Percentiles rank a stretch among this genome's conserved stretches.
phyloP scores from a whole-genome alignment of 2,329 filamentous ascomycete species.

The Cladobotryum protrusum region DNA sequence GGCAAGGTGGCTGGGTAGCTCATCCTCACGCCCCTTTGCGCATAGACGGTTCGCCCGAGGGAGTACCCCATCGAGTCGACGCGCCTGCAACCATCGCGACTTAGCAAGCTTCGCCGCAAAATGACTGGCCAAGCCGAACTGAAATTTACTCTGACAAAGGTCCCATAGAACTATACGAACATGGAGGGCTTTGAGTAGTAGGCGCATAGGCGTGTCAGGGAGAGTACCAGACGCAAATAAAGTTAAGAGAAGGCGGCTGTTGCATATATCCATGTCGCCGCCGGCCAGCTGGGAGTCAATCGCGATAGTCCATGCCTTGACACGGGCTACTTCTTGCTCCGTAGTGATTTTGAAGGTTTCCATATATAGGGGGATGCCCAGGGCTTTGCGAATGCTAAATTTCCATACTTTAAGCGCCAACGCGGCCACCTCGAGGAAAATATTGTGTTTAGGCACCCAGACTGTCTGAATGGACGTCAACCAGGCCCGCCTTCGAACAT shows the following conservation, averaged over 20 bases:
- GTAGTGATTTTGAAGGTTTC: slow-evolving; percentile 72
- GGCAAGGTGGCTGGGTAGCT: slow-evolving; percentile 68
- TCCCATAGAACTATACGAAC: slow-evolving; percentile 86
- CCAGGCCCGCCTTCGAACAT: slow-evolving; percentile 84
- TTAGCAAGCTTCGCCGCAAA: slow-evolving; percentile 68
- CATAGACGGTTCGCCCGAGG: slow-evolving; percentile 27
- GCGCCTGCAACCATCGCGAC: slow-evolving; percentile 75
- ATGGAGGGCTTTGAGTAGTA: slow-evolving; percentile 91
- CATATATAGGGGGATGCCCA: slow-evolving; percentile 73
- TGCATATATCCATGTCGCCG: slow-evolving; percentile 83
- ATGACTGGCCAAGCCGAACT: slow-evolving; percentile 58
- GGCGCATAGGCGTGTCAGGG: slow-evolving; percentile 70
- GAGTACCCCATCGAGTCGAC: slow-evolving; percentile 51
- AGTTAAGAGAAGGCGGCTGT: slow-evolving; percentile 76
- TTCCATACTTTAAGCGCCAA: slow-evolving; percentile 75
- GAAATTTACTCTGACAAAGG: slow-evolving; percentile 57
- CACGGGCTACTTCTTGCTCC: slow-evolving; percentile 77
- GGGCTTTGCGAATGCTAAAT: slow-evolving; percentile 68
- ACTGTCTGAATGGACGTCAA: slow-evolving; percentile 88
- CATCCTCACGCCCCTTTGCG: slow-evolving; percentile 45
- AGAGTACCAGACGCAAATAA: slow-evolving; percentile 83
- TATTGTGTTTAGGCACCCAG: slow-evolving; percentile 82
- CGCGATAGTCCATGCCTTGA: slow-evolving; percentile 90
- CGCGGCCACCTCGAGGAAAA: slow-evolving; percentile 77
- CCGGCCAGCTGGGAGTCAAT: slow-evolving; percentile 89